phyloP scores from a whole-genome alignment of 768 basidiomycete genomes.

The Lactifluus hygrophoroides region DNA sequence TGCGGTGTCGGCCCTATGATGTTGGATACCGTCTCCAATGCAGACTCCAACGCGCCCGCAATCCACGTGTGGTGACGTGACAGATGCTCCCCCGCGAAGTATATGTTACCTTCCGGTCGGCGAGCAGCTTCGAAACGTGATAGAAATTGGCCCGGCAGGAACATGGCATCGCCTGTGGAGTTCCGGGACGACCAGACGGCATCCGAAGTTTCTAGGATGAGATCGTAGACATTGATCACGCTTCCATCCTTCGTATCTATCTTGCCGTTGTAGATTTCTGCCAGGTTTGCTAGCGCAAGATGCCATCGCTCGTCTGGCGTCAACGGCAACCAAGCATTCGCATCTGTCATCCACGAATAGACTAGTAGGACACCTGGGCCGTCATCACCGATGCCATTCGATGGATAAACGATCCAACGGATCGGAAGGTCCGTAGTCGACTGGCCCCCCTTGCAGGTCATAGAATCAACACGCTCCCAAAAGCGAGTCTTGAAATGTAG shows the following conservation, averaged over 20 bases:
- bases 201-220: constrained; percentile 21
- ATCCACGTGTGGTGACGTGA: constrained; percentile 28
- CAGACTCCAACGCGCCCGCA: constrained; percentile 22
- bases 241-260: constrained; percentile 11
- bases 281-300: constrained; percentile 21
- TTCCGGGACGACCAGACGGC: constrained; percentile 23
- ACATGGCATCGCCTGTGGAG: constrained; percentile 27
- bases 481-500: constrained; percentile 21
- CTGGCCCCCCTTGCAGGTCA: constrained; percentile 14
- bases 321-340: constrained; percentile 20
- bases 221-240: constrained; percentile 19
- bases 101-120: constrained; percentile 21
- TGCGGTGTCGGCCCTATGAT: constrained; percentile 5
- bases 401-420: constrained; percentile 19
- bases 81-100: constrained; percentile 26
- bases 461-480: constrained; percentile 15
- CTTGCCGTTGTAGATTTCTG: constrained; percentile 19
- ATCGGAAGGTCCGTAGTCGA: constrained; percentile 20
- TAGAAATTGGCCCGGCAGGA: constrained; percentile 25
- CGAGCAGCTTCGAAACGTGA: constrained; percentile 21
- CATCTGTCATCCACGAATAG: constrained; percentile 25
- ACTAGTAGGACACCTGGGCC: constrained; percentile 25
- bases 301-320: constrained; percentile 18
- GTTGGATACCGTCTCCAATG: constrained; percentile 7
- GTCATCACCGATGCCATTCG: constrained; percentile 16